phyloP scores from a whole-genome alignment of 805 yeast genomes.

The Ogataea trehaloabstinens region DNA sequence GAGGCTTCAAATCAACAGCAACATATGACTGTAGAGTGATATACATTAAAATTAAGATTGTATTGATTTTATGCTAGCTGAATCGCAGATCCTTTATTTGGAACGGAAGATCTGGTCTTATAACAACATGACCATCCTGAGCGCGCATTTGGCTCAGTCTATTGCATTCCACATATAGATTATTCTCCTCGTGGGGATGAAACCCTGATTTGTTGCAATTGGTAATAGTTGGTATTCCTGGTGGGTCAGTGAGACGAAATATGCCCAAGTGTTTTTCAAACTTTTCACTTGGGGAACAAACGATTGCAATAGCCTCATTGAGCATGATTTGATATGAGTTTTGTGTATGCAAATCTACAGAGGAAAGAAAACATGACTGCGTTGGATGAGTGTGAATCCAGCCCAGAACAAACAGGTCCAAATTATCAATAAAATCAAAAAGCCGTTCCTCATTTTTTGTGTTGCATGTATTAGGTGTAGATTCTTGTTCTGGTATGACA shows the following conservation, averaged over 20 bases:
- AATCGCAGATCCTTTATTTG: constrained; percentile 47
- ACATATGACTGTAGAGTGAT: constrained; percentile 1
- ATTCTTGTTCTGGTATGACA: constrained; percentile 60
- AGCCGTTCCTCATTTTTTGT: constrained; percentile 59
- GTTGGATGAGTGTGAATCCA: constrained; percentile 80
- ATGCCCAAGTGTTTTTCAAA: constrained; percentile 48
- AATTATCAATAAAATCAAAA: constrained; percentile 52
- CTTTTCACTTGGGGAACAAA: constrained; percentile 52
- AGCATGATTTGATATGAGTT: constrained; percentile 67
- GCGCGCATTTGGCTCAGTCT: constrained; percentile 28
- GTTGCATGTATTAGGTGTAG: constrained; percentile 60
- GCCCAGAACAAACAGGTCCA: constrained; percentile 62
- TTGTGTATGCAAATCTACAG: constrained; percentile 68
- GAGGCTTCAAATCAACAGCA: constrained; percentile 11
- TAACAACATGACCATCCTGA: constrained; percentile 47
- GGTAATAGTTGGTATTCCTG: constrained; percentile 56
- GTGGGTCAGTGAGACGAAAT: constrained; percentile 63
- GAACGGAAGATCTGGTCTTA: constrained; percentile 46
- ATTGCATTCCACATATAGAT: constrained; percentile 49
- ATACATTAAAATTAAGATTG: not conserved
- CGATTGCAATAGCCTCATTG: constrained; percentile 67
- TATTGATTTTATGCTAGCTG: not conserved
- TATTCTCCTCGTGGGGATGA: constrained; percentile 58
- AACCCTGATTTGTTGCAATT: constrained; percentile 49
- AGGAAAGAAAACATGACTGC: constrained; percentile 65